Base-by-base conservation (phyloP, 345 rosid species). In the Stellera chamaejasme region DNA sequence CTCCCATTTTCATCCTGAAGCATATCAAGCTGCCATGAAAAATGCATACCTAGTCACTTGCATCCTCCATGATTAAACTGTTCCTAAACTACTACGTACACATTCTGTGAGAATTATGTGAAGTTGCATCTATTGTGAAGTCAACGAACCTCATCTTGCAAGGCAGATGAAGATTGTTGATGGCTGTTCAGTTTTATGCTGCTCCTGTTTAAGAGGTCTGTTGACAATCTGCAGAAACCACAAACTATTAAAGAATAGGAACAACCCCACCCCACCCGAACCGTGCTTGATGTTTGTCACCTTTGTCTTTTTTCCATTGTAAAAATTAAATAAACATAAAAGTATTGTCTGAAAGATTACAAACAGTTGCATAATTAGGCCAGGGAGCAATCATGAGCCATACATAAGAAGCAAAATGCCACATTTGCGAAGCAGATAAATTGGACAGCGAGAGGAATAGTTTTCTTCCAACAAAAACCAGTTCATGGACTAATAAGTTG, bases 101-200 rank as follows among this genome's bases (percentile, higher is more conserved):
- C 27, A 43, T 26, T 27, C 41, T 11, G 26, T 10, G 50, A 11
- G 39, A 32, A 32, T 32, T 5, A 32, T 32, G 39, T 32, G 39
- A 32, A 32, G 39, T 5, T 32, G 39, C 39, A 8, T 32, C 39
- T 32, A 32, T 32, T 15, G 23, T 11, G 44, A 54, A 28, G 46
- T 44, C 45, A 32, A 43, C 71, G 47, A 70, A 85, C 97, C 90
- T 88, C 96, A 72, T 91, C 91, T 69, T 87, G 90, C 56, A 85
- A 72, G 71, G 84, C 83, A 54, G 96, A 85, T 56, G 74, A 62
- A 52, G 95, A 78, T 12, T 71, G 82, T 51, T 77, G 81, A 54
- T 45, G 72, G 41, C 81, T 73, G 71, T 56, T 58, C 58, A 76
- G 96, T 72, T 75, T 82, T 45, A 77, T 27, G 70, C 56, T 74